These are phyloP conservation scores for Pholiota adiposa DNA, from an alignment of 1,284 basidiomycete genomes.

Conservation along the genomic window DNA sequence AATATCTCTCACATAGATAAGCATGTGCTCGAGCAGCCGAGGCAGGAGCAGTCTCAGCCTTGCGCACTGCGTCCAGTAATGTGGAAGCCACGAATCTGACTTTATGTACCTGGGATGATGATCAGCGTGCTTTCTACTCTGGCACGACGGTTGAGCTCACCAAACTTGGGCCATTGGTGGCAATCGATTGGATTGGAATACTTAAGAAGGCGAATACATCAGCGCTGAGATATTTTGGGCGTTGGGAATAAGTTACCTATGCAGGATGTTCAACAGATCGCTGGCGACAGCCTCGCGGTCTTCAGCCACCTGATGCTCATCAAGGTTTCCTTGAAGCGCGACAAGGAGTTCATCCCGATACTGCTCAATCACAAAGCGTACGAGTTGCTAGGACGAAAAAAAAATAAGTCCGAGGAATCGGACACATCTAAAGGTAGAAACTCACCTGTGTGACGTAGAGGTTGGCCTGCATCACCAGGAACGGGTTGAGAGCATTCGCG, in stretches of 20 bases:
- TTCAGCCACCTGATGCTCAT: slow-evolving; percentile 68
- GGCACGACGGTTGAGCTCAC: slow-evolving; percentile 40
- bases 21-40: slow-evolving; percentile 80
- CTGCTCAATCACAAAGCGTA: slow-evolving; percentile 87
- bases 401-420: slow-evolving; percentile 13
- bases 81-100: slow-evolving; percentile 90
- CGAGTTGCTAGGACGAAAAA: slow-evolving; percentile 69
- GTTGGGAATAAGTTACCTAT: slow-evolving; percentile 51
- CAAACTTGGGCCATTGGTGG: slow-evolving; percentile 83
- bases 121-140: slow-evolving; percentile 9
- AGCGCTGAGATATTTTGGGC: not conserved
- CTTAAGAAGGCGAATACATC: slow-evolving; percentile 39
- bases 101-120: slow-evolving; percentile 67
- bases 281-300: slow-evolving; percentile 78
- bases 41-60: slow-evolving; percentile 75
- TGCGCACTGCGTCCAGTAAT: slow-evolving; percentile 82
- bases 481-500: slow-evolving; percentile 82
- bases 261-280: slow-evolving; percentile 81
- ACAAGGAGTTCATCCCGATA: slow-evolving; percentile 82
- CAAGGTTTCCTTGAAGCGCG: slow-evolving; percentile 64
- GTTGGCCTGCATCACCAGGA: slow-evolving; percentile 88
- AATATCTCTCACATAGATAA: slow-evolving; percentile 65
- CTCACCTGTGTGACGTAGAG: slow-evolving; percentile 85
- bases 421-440: not conserved
- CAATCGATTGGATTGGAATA: slow-evolving; percentile 89